Evolutionary conservation across 2,329 filamentous ascomycete species (phyloP).

Genomic region (Aspergillus transmontanensis): DNA sequence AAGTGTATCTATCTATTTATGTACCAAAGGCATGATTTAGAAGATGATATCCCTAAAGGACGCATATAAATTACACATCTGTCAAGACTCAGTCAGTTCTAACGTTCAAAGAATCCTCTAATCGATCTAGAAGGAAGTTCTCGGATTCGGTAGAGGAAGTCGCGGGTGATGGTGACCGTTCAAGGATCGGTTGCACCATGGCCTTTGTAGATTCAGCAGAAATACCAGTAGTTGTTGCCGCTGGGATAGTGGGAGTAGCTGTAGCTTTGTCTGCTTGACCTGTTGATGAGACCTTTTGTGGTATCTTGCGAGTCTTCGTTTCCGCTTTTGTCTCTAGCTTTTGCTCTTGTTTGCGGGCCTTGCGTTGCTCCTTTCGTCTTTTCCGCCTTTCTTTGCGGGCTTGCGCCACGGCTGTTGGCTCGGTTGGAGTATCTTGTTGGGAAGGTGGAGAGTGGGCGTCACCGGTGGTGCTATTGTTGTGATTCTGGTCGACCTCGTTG

Average conservation of each 20-base stretch:
- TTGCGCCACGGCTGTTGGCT: slow-evolving; percentile 12
- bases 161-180: slow-evolving; percentile 21
- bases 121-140: slow-evolving; percentile 27
- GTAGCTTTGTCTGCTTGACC: slow-evolving; percentile 5
- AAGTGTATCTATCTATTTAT: neutral
- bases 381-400: slow-evolving; percentile 21
- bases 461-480: neutral
- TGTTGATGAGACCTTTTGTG: neutral
- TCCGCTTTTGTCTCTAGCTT: neutral
- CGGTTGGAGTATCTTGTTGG: neutral
- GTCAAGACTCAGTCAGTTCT: neutral
- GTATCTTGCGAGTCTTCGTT: neutral
- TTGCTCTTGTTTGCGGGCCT: slow-evolving; percentile 25
- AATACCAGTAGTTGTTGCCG: neutral
- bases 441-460: neutral
- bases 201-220: neutral
- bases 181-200: neutral
- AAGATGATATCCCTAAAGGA: neutral
- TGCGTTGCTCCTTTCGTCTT: slow-evolving; percentile 22
- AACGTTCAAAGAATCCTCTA: slow-evolving; percentile 27
- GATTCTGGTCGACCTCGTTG: neutral
- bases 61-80: neutral
- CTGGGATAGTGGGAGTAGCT: neutral
- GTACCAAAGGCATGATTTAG: neutral
- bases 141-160: slow-evolving; percentile 21